Evolutionary conservation across 495 filamentous ascomycete species (phyloP), one percentile per base, ranked within the genome.

Genomic region (Annulohypoxylon maeteangense): DNA sequence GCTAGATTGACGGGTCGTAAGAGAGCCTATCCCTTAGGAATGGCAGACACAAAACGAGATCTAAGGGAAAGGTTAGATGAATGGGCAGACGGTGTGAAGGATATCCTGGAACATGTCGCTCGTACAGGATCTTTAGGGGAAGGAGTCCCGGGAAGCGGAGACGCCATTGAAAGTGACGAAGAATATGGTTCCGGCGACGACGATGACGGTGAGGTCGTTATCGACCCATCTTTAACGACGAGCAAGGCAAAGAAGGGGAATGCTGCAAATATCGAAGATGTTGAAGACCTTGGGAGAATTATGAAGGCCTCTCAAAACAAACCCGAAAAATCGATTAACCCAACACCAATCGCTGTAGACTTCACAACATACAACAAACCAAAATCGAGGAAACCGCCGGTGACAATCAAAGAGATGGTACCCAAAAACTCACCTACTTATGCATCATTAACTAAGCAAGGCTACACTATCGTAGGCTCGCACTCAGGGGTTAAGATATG

Each of bases 401-500:
- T 81, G 7, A 69, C 81, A 56, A 78, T 83, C 47, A 97, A 97
- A 80, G 92, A 95, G 79, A 98, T 98, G 95, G 95, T 98, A 4
- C 92, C 95, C 5, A 91, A 89, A 68, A 89, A 86, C 44, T 97
- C 94, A 5, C 94, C 95, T 1, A 98, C 95, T 0, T 91, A 97
- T 72, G 83, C 88, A 8, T 83, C 95, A 53, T 86, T 98, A 45
- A 98, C 95, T 2, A 98, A 98, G 76, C 95, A 98, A 85, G 95
- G 95, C 16, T 98, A 98, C 78, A 88, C 91, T 0, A 98, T 98
- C 62, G 90, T 98, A 53, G 95, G 95, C 53, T 94, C 93, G 0
- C 95, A 98, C 81, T 96, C 92, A 7, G 95, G 95, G 23, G 95
- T 98, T 62, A 98, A 98, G 81, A 97, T 97, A 71, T 98, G 95